Evolutionary conservation across 2,329 filamentous ascomycete species (phyloP).

Genomic region (Clonostachys byssicola): DNA sequence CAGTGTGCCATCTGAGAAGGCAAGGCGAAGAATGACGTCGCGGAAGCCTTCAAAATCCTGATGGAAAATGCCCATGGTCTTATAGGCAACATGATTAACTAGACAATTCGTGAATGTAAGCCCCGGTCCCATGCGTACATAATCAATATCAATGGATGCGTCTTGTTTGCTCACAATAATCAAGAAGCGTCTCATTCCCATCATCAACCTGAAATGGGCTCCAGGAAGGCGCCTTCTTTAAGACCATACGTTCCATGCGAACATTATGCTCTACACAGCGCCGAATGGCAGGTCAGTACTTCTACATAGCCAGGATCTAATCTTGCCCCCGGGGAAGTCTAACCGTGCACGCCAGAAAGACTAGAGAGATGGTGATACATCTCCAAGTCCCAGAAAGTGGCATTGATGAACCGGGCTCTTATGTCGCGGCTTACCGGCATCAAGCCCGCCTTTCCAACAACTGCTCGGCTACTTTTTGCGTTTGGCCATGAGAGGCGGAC

Average conservation of each 20-base stretch:
- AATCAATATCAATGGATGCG: not conserved
- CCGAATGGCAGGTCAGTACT: not conserved
- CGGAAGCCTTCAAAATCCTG: not conserved
- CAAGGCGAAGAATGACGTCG: not conserved
- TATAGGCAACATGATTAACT: no score
- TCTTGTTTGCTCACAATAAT: constrained; percentile 1
- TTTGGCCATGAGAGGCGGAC: constrained; percentile 2
- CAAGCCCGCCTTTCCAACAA: not conserved
- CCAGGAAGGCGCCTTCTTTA: not conserved
- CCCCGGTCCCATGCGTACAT: not conserved
- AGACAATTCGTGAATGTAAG: not conserved
- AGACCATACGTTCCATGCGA: not conserved
- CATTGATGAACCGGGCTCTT: not conserved
- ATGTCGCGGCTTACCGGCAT: not conserved
- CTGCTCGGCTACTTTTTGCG: not conserved
- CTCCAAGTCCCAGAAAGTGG: not conserved
- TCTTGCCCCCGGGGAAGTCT: not conserved
- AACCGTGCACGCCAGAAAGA: no score
- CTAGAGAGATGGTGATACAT: not conserved
- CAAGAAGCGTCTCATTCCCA: not conserved
- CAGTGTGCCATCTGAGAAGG: constrained; percentile 1
- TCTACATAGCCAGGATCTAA: not conserved
- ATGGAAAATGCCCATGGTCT: no score
- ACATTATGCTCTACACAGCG: no score
- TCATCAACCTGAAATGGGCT: not conserved